Conservation (phyloP, 179 eudicot species). For the Beta corolliflora region DNA sequence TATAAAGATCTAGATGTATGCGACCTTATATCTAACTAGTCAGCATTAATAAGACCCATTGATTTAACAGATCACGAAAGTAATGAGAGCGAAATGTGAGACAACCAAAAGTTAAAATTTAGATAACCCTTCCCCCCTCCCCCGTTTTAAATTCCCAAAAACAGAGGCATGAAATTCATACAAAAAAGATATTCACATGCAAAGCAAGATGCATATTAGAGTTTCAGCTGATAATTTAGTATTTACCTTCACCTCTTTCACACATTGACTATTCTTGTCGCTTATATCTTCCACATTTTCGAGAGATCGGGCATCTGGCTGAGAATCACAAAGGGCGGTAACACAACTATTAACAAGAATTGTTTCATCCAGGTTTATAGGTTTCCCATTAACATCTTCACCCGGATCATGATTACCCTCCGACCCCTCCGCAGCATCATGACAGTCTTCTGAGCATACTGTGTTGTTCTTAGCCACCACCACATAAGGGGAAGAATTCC, state of each 20-base stretch:
- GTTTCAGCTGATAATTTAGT: slow-evolving; percentile 3
- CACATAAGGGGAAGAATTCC: neutral
- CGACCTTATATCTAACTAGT: neutral
- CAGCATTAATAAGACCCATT: neutral
- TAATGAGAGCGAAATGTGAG: neutral
- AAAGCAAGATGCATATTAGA: slow-evolving; percentile 10
- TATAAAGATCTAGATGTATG: neutral
- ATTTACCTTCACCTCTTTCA: slow-evolving; percentile 29
- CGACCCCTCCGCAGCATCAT: slow-evolving; percentile 15
- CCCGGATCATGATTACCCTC: slow-evolving; percentile 7
- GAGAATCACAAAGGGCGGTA: slow-evolving; percentile 18
- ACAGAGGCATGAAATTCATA: neutral
- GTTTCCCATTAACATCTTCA: slow-evolving; percentile 15
- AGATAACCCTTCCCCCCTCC: no score
- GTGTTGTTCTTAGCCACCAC: neutral
- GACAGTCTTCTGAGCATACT: neutral
- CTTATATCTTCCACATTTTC: slow-evolving; percentile 8
- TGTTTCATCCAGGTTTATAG: slow-evolving; percentile 5
- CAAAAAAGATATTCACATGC: neutral
- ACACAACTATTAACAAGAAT: slow-evolving; percentile 1
- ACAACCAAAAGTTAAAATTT: no score
- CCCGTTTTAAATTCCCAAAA: neutral
- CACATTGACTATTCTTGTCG: slow-evolving; percentile 11
- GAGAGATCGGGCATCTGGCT: slow-evolving; percentile 6
- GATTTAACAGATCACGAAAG: no score